These are phyloP conservation scores for Pulveroboletus sp. DNA, from an alignment of 768 basidiomycete species.

Conservation along the genomic window DNA sequence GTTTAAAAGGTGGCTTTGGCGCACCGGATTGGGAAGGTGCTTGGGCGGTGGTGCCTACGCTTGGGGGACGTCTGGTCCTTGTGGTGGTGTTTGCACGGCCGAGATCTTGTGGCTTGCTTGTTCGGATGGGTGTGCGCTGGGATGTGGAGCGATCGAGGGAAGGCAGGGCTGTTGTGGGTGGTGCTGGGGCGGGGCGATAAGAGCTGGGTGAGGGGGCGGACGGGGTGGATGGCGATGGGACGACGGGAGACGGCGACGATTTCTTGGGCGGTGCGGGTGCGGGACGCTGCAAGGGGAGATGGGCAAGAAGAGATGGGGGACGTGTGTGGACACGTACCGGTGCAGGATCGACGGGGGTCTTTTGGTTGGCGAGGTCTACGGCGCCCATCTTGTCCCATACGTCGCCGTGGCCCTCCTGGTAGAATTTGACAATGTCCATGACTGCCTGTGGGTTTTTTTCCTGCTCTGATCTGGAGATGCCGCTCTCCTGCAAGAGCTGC, in stretches of 20 bases:
- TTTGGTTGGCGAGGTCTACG: constrained; percentile 37
- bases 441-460: constrained; percentile 98
- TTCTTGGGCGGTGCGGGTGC: constrained; percentile 45
- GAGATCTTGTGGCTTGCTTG: constrained; percentile 43
- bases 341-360: constrained; percentile 41
- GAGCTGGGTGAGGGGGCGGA: constrained; percentile 39
- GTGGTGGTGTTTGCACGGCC: constrained; percentile 72
- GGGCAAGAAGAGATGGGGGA: background rate
- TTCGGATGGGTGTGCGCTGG: constrained; percentile 66
- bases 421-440: constrained; percentile 99
- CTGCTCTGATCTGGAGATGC: constrained; percentile 91
- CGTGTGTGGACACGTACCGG: constrained; percentile 43
- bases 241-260: constrained; percentile 22
- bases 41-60: constrained; percentile 25
- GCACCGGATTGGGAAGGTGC: constrained; percentile 31
- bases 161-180: constrained; percentile 60
- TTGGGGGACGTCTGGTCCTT: constrained; percentile 56
- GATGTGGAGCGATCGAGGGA: constrained; percentile 86
- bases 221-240: constrained; percentile 29
- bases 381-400: constrained; percentile 86
- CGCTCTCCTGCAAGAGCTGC: constrained; percentile 91
- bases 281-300: constrained; percentile 30
- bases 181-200: constrained; percentile 77
- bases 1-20: constrained; percentile 40
- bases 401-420: constrained; percentile 82